phyloP scores from a whole-genome alignment of 345 rosid species.

The Sisymbrium altissimum region DNA sequence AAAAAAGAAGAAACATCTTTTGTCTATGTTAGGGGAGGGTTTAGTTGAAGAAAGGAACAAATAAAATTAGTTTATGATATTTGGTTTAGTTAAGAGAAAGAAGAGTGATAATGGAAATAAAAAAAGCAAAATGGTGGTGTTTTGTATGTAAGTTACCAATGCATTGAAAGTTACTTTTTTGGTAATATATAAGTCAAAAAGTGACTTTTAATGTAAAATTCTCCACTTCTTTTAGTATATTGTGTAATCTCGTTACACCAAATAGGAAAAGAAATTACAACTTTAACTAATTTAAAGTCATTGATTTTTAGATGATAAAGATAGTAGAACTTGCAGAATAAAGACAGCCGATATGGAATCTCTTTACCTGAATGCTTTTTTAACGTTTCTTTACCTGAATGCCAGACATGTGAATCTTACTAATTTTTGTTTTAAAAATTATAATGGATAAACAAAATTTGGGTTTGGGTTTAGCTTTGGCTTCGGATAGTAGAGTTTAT shows the following conservation, averaged over 20 bases:
- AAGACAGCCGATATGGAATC: constrained; percentile 21
- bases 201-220: too few species aligned
- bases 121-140: too few species aligned
- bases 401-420: constrained; percentile 18
- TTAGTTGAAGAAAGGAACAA: too few species aligned
- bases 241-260: neutral
- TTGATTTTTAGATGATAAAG: neutral
- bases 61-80: too few species aligned
- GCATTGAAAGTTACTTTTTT: too few species aligned
- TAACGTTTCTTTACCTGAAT: constrained; percentile 1
- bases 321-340: neutral
- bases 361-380: neutral
- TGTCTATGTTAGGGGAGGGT: too few species aligned
- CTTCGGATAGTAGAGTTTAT: neutral
- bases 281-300: neutral
- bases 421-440: neutral
- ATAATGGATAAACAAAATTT: neutral
- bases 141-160: too few species aligned
- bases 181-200: too few species aligned
- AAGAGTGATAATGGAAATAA: too few species aligned
- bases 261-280: neutral
- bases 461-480: neutral
- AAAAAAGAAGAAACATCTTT: too few species aligned
- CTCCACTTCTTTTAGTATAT: neutral
- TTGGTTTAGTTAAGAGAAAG: too few species aligned